phyloP scores from a whole-genome alignment of 768 basidiomycete species.

The Xerocomellus dryophilus region DNA sequence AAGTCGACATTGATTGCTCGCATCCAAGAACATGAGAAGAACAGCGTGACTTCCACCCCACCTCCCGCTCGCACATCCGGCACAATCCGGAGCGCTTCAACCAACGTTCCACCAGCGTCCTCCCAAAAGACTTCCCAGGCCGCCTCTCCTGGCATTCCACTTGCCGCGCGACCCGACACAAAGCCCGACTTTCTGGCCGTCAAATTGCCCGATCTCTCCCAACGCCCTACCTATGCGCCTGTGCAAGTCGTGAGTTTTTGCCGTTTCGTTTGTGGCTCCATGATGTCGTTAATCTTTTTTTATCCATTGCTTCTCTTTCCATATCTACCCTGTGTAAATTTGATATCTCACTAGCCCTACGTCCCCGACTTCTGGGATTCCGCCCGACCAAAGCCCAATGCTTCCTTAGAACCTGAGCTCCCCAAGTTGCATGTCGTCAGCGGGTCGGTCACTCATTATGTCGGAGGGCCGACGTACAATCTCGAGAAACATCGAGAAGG shows the following conservation, averaged over 20 bases:
- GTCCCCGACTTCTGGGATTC: conserved; percentile 59
- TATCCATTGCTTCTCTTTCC: conserved; percentile 1
- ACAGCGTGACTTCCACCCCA: conserved; percentile 17
- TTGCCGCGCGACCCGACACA: conserved; percentile 26
- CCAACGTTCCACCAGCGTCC: conserved; percentile 12
- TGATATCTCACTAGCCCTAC: conserved; percentile 45
- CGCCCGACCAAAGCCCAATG: conserved; percentile 35
- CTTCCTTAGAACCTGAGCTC: conserved; percentile 22
- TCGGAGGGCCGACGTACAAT: conserved; percentile 46
- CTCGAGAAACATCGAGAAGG: conserved; percentile 28
- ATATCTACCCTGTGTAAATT: background rate
- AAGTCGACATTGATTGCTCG: conserved; percentile 56
- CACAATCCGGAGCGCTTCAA: conserved; percentile 28
- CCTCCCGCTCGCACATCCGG: conserved; percentile 8
- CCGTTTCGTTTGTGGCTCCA: conserved; percentile 2
- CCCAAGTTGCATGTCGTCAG: conserved; percentile 54
- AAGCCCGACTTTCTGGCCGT: conserved; percentile 44
- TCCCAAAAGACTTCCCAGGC: conserved; percentile 28
- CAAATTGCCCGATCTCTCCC: conserved; percentile 54
- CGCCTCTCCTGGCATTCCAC: conserved; percentile 43
- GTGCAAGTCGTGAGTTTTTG: conserved; percentile 55
- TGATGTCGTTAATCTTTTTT: conserved; percentile 4
- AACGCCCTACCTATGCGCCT: conserved; percentile 39
- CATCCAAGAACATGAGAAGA: conserved; percentile 49
- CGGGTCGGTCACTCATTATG: conserved; percentile 44